These are phyloP conservation scores for Hymenotorrendiella dingleyae DNA, from an alignment of 2,329 filamentous ascomycete species.

Conservation along the genomic window DNA sequence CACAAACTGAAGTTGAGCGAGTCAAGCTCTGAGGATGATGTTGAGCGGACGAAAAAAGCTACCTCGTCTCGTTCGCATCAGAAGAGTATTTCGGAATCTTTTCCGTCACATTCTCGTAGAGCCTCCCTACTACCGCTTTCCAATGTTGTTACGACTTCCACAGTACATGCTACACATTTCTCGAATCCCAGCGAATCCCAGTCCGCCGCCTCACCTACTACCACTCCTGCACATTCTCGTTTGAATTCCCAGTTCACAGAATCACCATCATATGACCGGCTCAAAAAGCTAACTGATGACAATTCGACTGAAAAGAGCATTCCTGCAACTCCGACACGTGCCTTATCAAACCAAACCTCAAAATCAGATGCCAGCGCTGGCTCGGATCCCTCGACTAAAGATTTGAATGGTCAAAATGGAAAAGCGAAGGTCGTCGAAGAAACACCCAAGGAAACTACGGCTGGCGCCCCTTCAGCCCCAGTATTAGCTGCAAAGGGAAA, in stretches of 20 bases:
- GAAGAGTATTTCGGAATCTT: slow-evolving; percentile 40
- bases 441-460: slow-evolving; percentile 23
- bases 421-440: slow-evolving; percentile 33
- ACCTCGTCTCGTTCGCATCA: slow-evolving; percentile 29
- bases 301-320: slow-evolving; percentile 74
- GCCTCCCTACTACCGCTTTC: slow-evolving; percentile 52
- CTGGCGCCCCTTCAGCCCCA: slow-evolving; percentile 44
- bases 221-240: slow-evolving; percentile 45
- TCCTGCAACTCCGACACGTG: slow-evolving; percentile 81
- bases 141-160: slow-evolving; percentile 55
- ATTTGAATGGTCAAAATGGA: slow-evolving; percentile 29
- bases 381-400: slow-evolving; percentile 27
- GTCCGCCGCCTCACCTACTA: slow-evolving; percentile 45
- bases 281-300: slow-evolving; percentile 86
- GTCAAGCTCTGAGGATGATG: slow-evolving; percentile 35
- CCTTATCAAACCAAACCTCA: slow-evolving; percentile 56
- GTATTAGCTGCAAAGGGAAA: slow-evolving; percentile 76
- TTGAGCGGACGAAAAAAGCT: slow-evolving; percentile 32
- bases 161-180: slow-evolving; percentile 61
- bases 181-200: slow-evolving; percentile 58
- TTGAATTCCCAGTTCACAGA: slow-evolving; percentile 41
- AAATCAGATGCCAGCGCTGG: slow-evolving; percentile 38
- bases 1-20: slow-evolving; percentile 38
- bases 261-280: slow-evolving; percentile 60
- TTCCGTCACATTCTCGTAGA: slow-evolving; percentile 38